Evolutionary conservation across 352 stramenopile species (phyloP), one percentile per base, ranked within the genome.

Genomic region (Pythium vanterpoolii): DNA sequence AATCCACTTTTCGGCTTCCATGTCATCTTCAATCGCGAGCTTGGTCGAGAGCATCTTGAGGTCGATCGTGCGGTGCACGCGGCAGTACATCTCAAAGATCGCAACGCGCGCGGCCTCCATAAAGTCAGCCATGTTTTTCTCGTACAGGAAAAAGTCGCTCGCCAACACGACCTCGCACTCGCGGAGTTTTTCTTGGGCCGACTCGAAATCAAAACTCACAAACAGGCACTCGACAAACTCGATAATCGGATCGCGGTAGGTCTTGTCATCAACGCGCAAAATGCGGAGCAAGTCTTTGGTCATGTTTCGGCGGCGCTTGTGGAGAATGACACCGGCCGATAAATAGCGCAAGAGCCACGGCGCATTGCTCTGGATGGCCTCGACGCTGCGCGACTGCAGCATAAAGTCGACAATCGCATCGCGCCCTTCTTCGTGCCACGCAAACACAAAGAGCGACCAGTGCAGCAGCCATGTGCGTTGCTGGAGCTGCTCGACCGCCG

Each of bases 1-100:
- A 74, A 99, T 98, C 97, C 96, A 99, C 68, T 97, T 96, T 76
- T 99, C 97, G 11, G 97, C 96, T 50, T 97, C 90, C n/a, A 93
- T 86, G 57, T 96, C 79, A 65, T 98, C 88, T 34, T 90, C 78
- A 91, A 99, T 99, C 34, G 90, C 95, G 57, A 99, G 82, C 82
- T 98, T 98, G 27, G 95, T 88, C 42, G 96, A 97, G 62, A 99
- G 82, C 66, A 94, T 95, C 58, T 89, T 89, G 69, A 99, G 97
- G 83, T 99, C 96, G 74, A 99, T 98, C 75, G 98, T 99, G 71
- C 97, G 87, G 84, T 99, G 97, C 68, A 99, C 98, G 52, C 96
- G 87, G 78, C 96, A 99, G 80, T 99, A 99, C 66, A 98, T 98
- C 76, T 99, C 97, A 72, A 99, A 99, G 58, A 99, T 98, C 76